phyloP scores from a whole-genome alignment of 2,329 filamentous ascomycete species.

The Nothophaeocryptopus gaeumannii region DNA sequence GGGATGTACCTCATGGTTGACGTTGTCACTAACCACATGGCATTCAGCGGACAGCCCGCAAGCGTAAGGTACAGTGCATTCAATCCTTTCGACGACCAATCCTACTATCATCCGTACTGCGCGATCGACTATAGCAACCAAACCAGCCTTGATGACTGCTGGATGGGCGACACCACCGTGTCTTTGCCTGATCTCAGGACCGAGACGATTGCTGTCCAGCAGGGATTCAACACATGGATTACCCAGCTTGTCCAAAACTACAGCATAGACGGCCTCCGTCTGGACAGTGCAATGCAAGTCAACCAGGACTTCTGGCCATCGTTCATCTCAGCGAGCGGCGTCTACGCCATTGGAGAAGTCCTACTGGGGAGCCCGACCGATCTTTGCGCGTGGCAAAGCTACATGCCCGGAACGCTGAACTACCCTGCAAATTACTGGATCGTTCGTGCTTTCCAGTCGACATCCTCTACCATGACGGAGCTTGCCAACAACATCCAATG shows the following conservation, averaged over 20 bases:
- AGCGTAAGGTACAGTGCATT: conserved; percentile 34
- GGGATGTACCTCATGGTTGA: conserved; percentile 52
- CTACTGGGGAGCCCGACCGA: conserved; percentile 36
- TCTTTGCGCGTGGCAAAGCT: conserved; percentile 42
- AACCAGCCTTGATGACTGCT: conserved; percentile 45
- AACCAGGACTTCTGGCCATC: conserved; percentile 38
- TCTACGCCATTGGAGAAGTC: conserved; percentile 47
- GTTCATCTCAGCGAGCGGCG: conserved; percentile 33
- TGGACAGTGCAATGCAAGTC: conserved; percentile 38
- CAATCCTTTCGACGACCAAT: conserved; percentile 40
- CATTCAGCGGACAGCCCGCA: conserved; percentile 30
- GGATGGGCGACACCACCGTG: conserved; percentile 52
- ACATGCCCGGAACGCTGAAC: conserved; percentile 44
- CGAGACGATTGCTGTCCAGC: conserved; percentile 47
- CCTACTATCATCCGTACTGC: conserved; percentile 53
- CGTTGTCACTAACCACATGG: conserved; percentile 47
- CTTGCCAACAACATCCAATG: conserved; percentile 34
- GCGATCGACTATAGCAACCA: conserved; percentile 53
- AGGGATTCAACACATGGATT: conserved; percentile 58
- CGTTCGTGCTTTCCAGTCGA: conserved; percentile 35
- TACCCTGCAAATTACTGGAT: conserved; percentile 42
- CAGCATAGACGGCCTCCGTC: conserved; percentile 49
- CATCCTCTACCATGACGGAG: conserved; percentile 34
- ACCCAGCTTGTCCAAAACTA: conserved; percentile 57
- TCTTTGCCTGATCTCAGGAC: conserved; percentile 62